Base-by-base conservation (phyloP, 2,329 filamentous ascomycete genomes). In the Claviceps sp. region DNA sequence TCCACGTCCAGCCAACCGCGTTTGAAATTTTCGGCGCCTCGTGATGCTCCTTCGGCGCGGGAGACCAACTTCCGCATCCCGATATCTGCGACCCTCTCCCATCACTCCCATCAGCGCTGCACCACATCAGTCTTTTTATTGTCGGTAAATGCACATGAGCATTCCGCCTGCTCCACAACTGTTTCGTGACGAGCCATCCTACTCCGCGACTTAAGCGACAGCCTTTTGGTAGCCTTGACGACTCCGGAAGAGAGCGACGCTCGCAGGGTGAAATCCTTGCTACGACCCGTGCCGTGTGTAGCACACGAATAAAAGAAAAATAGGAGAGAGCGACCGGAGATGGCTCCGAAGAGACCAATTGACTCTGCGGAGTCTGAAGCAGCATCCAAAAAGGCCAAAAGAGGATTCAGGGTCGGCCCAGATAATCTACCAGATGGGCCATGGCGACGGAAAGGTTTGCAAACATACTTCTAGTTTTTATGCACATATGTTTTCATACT, bases 401-500 rank as follows among this genome's bases (percentile, higher is more conserved):
- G 86, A 59, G 89, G 87, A 49, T 96, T 97, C 71, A 79, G 79
- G 42, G 85, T 96, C 52, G 91, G 90, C 0, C 90, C 91, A 34
- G 85, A 85, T 40, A 95, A 96, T 66, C 75, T 97, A 26, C 91
- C 91, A 42, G 90, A 96, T 66, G 90, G 91, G 52, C 84, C 85
- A 22, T 88, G 93, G 77, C 81, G 81, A 62, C 83, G 91, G 61
- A 95, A 95, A 70, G 72, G 75, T 77, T 60, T 53, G 65, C 37
- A 8, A 4, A 36, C 6, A 47, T 11, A 6, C 16, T 4, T 43
- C 22, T 24, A 22, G 16, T 14, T 43, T 43, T 20, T 2, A 20
- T 20, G 9, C 11, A 9, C 3, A 13, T 20, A 5, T 2, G 9
- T 42, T 22, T 22, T 13, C 20, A 20, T 42, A 11, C 20, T 42